Base-by-base conservation (phyloP, 2,329 filamentous ascomycete species). In the Claviceps capensis region DNA sequence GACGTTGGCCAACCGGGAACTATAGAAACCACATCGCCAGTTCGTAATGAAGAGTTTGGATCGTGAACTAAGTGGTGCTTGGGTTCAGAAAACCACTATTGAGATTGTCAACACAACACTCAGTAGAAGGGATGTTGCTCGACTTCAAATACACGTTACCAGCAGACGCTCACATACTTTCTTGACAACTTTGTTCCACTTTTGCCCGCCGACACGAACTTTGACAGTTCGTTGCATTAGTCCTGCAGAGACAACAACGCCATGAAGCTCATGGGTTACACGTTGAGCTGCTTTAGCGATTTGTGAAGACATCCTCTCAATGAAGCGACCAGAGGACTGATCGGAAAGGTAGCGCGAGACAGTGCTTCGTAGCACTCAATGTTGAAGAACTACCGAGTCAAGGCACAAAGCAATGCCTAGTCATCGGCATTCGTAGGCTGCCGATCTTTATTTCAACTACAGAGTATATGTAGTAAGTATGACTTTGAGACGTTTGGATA, bases 151-250 rank as follows among this genome's bases (percentile, higher is more conserved):
- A 17, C 19, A 22, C n/a, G 13, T 26, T 6, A 16, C 19, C 23
- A 16, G 26, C n/a, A 19, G n/a, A 14, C 23, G 17, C 17, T 26
- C 2, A 38, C 64, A 51, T 65, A 87, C 86, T 75, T 91, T 91
- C 64, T 82, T 76, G 51, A 91, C 77, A 56, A 77, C 74, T 54
- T 75, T 76, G 64, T 90, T 86, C 83, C 84, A 91, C 63, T 79
- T 77, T 63, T 82, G 79, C 14, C 76, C 78, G 49, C 84, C 82
- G 14, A 90, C 75, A 58, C 82, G 79, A 56, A 90, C 86, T 68
- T 86, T 89, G 53, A 89, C 85, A 2, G 86, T 89, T 68, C 83
- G 86, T 54, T 81, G 70, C 83, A 89, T 89, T 54, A 83, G 75
- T 19, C 86, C 87, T 6, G 86, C 81, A 43, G 85, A 88, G 48